A percentile compares a stretch with the other conserved stretches of the same genome.
Conservation (phyloP, 2,329 filamentous ascomycete species). For the Tolypocladium tropicale region DNA sequence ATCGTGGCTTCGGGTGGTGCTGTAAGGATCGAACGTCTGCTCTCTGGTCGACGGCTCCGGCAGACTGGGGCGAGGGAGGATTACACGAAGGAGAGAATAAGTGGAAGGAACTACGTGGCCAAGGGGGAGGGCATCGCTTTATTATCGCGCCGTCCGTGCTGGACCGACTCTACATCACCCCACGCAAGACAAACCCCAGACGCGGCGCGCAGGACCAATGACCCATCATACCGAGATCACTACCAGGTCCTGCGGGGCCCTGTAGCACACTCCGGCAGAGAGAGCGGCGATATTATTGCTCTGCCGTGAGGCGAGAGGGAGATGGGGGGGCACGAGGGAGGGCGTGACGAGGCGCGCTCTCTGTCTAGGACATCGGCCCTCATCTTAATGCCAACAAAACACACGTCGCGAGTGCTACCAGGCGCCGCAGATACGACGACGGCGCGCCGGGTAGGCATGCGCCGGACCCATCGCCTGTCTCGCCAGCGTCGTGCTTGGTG, state of each 20-base stretch:
- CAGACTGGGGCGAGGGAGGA: neutral
- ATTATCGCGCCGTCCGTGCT: neutral
- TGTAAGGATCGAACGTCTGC: neutral
- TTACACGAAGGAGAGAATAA: neutral
- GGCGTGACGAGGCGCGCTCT: neutral
- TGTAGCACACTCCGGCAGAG: neutral
- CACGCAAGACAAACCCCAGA: neutral
- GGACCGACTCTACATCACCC: neutral
- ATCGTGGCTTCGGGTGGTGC: slow-evolving; percentile 19
- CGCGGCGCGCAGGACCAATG: neutral
- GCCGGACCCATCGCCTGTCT: neutral
- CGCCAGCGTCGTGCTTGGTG: neutral
- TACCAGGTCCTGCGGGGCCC: neutral
- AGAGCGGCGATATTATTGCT: neutral
- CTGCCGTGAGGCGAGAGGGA: neutral
- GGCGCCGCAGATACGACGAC: neutral
- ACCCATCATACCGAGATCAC: neutral
- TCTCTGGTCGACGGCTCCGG: neutral
- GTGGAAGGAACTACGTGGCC: neutral
- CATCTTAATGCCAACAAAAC: neutral
- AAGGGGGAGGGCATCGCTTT: neutral
- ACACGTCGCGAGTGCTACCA: neutral
- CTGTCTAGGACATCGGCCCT: neutral
- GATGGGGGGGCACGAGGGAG: no score
- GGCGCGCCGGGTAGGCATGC: neutral